A percentile compares a stretch with the other conserved stretches of the same genome.
These are phyloP conservation scores for Ceratobasidium sp. DNA, from an alignment of 1,284 basidiomycete genomes.

Conservation along the genomic window DNA sequence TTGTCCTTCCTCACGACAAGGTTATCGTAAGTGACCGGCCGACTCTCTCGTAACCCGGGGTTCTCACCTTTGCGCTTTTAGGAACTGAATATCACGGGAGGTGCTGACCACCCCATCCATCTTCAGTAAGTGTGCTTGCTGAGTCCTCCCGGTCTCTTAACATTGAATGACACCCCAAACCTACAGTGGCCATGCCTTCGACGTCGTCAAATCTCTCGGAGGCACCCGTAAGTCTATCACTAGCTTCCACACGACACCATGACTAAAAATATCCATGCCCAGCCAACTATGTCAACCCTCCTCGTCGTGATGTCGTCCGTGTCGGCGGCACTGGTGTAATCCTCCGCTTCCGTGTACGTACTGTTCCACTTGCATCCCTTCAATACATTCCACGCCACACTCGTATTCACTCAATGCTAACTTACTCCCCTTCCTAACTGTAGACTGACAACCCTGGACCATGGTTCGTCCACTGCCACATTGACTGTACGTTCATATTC, in stretches of 20 bases:
- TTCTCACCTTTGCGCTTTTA: not conserved
- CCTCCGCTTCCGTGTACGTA: constrained; percentile 27
- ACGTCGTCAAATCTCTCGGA: constrained; percentile 39
- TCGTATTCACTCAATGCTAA: not conserved
- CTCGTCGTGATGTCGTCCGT: constrained; percentile 43
- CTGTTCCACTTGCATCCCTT: not conserved
- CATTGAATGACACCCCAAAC: too few species aligned
- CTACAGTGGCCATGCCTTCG: constrained; percentile 30
- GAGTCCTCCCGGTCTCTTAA: not conserved
- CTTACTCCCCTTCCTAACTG: not conserved
- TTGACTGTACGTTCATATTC: constrained; percentile 33
- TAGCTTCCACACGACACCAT: not conserved
- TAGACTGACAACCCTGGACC: constrained; percentile 84
- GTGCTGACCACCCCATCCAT: constrained; percentile 43
- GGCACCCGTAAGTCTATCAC: constrained; percentile 19
- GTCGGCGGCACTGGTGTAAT: constrained; percentile 31
- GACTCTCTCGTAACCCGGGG: not conserved
- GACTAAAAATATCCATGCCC: not conserved
- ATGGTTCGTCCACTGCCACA: constrained; percentile 75
- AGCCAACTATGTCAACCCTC: constrained; percentile 44
- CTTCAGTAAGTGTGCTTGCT: constrained; percentile 11
- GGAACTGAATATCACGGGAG: constrained; percentile 42
- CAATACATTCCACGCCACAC: too few species aligned
- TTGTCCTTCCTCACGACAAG: constrained; percentile 35
- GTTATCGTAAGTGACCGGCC: constrained; percentile 21